Evolutionary conservation across 2,329 filamentous ascomycete species (phyloP).

Genomic region (Ceratocystis cacaofunesta): DNA sequence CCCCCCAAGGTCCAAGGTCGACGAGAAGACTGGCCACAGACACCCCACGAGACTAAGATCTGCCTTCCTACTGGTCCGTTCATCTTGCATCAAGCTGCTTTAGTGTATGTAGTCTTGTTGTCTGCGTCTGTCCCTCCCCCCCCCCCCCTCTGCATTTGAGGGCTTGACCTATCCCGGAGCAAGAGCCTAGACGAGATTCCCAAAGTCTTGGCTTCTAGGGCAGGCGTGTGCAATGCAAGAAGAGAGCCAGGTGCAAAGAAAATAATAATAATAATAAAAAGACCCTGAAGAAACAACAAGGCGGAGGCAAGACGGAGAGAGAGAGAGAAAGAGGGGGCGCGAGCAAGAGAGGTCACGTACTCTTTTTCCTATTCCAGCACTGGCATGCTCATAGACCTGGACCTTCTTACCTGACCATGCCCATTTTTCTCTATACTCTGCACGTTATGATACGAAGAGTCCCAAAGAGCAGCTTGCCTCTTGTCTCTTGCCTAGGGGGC

Average conservation of each 20-base stretch:
- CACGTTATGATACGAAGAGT: not conserved
- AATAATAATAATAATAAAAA: not conserved
- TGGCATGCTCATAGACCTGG: not conserved
- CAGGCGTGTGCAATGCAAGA: not conserved
- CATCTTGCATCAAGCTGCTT: too few relatives aligned
- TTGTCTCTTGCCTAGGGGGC: not conserved
- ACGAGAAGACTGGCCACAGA: not conserved
- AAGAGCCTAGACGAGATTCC: not conserved
- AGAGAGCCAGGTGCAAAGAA: not conserved
- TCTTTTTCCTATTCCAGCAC: not conserved
- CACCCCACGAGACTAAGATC: not conserved
- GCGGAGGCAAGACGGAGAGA: not conserved
- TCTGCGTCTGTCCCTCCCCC: not conserved
- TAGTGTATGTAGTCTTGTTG: not conserved
- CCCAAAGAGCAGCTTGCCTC: not conserved
- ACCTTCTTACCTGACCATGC: not conserved
- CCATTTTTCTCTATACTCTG: not conserved
- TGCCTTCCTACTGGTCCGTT: not conserved
- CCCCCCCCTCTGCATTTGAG: not conserved
- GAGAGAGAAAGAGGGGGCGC: not conserved
- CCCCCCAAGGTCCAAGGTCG: not conserved
- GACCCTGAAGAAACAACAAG: not conserved
- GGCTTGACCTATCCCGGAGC: constrained; percentile 1
- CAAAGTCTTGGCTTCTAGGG: not conserved
- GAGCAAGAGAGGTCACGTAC: not conserved